A percentile compares a stretch with the other conserved stretches of the same genome.
These are phyloP conservation scores for Trichoderma sp. DNA, from an alignment of 2,329 filamentous ascomycete genomes.

Conservation along the genomic window DNA sequence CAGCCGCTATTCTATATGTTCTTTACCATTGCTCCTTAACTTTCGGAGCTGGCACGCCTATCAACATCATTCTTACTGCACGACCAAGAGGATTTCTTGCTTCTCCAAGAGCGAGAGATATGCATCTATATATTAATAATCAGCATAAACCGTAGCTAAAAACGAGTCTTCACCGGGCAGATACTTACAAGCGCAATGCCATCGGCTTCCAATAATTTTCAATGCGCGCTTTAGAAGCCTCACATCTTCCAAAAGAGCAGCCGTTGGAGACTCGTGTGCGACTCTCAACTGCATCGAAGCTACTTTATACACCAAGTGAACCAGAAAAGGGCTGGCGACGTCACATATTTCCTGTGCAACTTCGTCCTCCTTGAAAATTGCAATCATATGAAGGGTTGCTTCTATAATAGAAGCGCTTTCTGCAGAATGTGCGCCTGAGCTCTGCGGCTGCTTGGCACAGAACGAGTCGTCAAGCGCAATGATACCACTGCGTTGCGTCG, in stretches of 20 bases:
- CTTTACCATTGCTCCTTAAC: neutral
- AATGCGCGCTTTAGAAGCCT: conserved; percentile 4
- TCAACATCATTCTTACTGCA: neutral
- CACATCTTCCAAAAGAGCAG: neutral
- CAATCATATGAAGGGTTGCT: neutral
- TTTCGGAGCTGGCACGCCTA: neutral
- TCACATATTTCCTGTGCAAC: neutral
- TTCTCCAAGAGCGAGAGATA: conserved; percentile 26
- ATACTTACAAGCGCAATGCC: conserved; percentile 21
- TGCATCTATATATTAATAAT: neutral
- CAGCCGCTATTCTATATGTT: neutral
- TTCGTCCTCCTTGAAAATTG: neutral
- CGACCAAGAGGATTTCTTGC: conserved; percentile 22
- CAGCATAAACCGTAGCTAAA: neutral
- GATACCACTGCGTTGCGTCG: conserved; percentile 1
- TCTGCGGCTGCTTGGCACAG: neutral
- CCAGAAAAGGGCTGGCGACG: conserved; percentile 4
- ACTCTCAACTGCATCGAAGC: conserved; percentile 15
- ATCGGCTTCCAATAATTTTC: neutral
- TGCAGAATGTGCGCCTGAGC: neutral
- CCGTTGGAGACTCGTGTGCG: neutral
- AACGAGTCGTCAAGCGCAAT: conserved; percentile 18
- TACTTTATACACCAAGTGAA: conserved; percentile 19
- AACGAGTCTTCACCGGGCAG: neutral
- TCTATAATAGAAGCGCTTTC: conserved; percentile 12